phyloP scores from a whole-genome alignment of 1,139 yeast genomes.

The Candida labiduridarum region DNA sequence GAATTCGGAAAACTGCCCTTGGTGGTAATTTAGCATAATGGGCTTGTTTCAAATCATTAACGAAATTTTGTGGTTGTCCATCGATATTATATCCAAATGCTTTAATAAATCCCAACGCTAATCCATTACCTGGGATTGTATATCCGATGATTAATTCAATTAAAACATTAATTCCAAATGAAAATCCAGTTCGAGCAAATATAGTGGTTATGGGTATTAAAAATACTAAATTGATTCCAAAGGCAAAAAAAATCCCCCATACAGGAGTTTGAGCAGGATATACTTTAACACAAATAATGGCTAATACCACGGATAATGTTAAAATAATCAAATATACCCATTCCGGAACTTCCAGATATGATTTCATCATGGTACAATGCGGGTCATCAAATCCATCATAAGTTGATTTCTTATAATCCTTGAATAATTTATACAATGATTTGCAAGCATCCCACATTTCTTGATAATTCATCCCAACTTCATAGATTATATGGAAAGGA shows the following conservation, averaged over 20 bases:
- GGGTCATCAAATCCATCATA: conserved; percentile 45
- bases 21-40: conserved; percentile 67
- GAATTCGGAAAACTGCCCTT: conserved; percentile 58
- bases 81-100: conserved; percentile 58
- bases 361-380: conserved; percentile 56
- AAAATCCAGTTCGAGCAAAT: conserved; percentile 53
- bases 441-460: conserved; percentile 18
- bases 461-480: conserved; percentile 32
- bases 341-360: conserved; percentile 64
- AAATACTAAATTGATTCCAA: conserved; percentile 56
- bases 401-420: conserved; percentile 15
- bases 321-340: conserved; percentile 56
- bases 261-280: conserved; percentile 55
- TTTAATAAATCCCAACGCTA: conserved; percentile 58
- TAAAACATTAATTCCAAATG: conserved; percentile 56
- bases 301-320: conserved; percentile 49
- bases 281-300: conserved; percentile 48
- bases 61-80: conserved; percentile 59
- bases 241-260: conserved; percentile 60
- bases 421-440: conserved; percentile 11
- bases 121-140: conserved; percentile 63
- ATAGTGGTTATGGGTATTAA: conserved; percentile 53
- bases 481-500: conserved; percentile 56
- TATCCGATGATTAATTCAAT: conserved; percentile 64
- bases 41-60: conserved; percentile 57